Conservation (phyloP, 371 early-diverging fungal species). For the Blakeslea trispora region DNA sequence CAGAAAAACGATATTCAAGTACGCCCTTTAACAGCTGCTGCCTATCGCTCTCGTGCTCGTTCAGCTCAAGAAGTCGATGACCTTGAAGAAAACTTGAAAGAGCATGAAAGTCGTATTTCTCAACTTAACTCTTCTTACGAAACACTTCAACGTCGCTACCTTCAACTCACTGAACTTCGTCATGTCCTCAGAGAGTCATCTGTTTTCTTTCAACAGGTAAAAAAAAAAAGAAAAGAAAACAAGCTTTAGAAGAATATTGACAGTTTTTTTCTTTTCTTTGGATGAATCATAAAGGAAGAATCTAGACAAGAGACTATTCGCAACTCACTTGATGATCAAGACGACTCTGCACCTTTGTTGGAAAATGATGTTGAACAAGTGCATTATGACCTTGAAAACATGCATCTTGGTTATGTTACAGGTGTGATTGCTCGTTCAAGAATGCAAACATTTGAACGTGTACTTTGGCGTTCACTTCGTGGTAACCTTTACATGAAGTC, state of each 20-base stretch:
- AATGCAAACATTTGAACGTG: conserved; percentile 93
- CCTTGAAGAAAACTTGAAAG: conserved; percentile 79
- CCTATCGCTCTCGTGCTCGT: conserved; percentile 66
- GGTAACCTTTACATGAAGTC: conserved; percentile 97
- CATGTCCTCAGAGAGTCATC: conserved; percentile 89
- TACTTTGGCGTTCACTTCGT: conserved; percentile 96
- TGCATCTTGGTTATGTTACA: conserved; percentile 76
- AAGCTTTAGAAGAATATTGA: too few relatives aligned
- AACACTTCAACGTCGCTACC: conserved; percentile 78
- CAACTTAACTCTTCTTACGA: conserved; percentile 90
- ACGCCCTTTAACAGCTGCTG: conserved; percentile 57
- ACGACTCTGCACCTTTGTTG: conserved; percentile 64
- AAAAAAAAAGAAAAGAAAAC: neutral
- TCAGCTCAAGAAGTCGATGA: conserved; percentile 94
- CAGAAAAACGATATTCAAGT: conserved; percentile 77
- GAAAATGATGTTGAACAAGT: conserved; percentile 60
- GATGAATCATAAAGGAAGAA: conserved; percentile 46
- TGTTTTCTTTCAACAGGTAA: conserved; percentile 77
- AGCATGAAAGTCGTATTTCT: conserved; percentile 80
- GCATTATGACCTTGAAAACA: conserved; percentile 25
- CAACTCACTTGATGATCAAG: conserved; percentile 57
- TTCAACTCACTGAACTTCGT: conserved; percentile 89
- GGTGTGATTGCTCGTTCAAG: conserved; percentile 89
- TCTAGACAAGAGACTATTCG: conserved; percentile 50
- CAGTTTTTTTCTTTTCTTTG: neutral